These are phyloP conservation scores for Cylindrotheca fusiformis DNA, from an alignment of 108 stramenopile genomes.

Conservation along the genomic window DNA sequence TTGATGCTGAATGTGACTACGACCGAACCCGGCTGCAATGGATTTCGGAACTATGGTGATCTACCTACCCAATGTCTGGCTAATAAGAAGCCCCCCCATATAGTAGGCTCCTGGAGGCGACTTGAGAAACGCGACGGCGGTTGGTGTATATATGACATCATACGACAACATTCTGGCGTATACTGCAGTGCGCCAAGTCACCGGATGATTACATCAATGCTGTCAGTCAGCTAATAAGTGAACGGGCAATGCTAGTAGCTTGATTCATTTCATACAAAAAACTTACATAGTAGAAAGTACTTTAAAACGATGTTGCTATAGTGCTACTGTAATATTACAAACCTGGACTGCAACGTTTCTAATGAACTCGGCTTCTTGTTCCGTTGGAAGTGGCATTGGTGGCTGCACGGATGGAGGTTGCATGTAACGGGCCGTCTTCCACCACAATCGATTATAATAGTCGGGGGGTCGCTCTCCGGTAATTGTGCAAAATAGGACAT, in stretches of 20 bases:
- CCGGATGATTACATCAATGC: conserved; percentile 37
- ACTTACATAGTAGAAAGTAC: no score
- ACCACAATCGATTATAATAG: conserved; percentile 33
- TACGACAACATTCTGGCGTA: conserved; percentile 74
- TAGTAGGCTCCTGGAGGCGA: conserved; percentile 86
- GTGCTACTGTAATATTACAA: conserved; percentile 20
- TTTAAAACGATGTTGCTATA: no score
- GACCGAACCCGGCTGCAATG: conserved; percentile 56
- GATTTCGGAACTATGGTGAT: conserved; percentile 75
- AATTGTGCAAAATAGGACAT: conserved; percentile 58
- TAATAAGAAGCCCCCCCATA: conserved; percentile 88
- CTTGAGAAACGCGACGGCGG: conserved; percentile 84
- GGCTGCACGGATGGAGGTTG: conserved; percentile 27
- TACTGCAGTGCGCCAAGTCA: conserved; percentile 28
- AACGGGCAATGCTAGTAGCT: no score
- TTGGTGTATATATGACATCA: conserved; percentile 88
- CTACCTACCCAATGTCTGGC: conserved; percentile 66
- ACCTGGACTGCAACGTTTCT: conserved; percentile 24
- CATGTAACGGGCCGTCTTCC: conserved; percentile 34
- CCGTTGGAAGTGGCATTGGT: conserved; percentile 44
- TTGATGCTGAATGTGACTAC: conserved; percentile 80
- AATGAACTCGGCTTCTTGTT: conserved; percentile 48
- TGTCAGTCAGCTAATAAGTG: conserved; percentile 47
- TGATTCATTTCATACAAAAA: no score
- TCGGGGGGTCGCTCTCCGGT: conserved; percentile 26